Evolutionary conservation across 441 rosid species (phyloP).

Genomic region (Pelargonium myrrhifolium): DNA sequence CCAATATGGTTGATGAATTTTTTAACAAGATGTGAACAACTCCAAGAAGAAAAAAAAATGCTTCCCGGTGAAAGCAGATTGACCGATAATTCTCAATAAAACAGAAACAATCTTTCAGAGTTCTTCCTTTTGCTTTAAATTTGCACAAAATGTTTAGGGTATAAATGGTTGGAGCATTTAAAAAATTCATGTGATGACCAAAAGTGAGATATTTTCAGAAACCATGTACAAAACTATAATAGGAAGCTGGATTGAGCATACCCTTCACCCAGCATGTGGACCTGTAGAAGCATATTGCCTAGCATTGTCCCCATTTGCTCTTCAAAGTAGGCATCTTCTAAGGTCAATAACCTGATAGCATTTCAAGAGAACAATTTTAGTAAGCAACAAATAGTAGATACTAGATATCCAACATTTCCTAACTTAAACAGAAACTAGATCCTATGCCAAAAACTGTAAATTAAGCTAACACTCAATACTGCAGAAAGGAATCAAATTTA

Average conservation of each 20-base stretch:
- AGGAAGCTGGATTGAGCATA: conserved; percentile 26
- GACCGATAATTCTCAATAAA: conserved; percentile 55
- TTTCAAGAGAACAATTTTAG: conserved; percentile 17
- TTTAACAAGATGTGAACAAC: neutral
- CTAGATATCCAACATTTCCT: neutral
- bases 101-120: conserved; percentile 17
- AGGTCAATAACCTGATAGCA: conserved; percentile 54
- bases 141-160: neutral
- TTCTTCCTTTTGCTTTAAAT: conserved; percentile 6
- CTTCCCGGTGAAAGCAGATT: conserved; percentile 58
- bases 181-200: too few species aligned
- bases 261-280: conserved; percentile 79
- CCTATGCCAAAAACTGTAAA: neutral
- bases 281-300: conserved; percentile 46
- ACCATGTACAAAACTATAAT: neutral
- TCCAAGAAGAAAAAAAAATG: conserved; percentile 14
- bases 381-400: conserved; percentile 12
- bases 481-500: neutral
- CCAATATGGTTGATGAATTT: neutral
- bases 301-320: conserved; percentile 42
- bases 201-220: neutral
- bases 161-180: too few species aligned
- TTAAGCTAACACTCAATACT: too few species aligned
- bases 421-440: neutral
- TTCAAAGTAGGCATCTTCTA: conserved; percentile 63